Evolutionary conservation across 306 rosid genomes (phyloP), one percentile per base, ranked within the genome.

Genomic region (Trifolium fragiferum): DNA sequence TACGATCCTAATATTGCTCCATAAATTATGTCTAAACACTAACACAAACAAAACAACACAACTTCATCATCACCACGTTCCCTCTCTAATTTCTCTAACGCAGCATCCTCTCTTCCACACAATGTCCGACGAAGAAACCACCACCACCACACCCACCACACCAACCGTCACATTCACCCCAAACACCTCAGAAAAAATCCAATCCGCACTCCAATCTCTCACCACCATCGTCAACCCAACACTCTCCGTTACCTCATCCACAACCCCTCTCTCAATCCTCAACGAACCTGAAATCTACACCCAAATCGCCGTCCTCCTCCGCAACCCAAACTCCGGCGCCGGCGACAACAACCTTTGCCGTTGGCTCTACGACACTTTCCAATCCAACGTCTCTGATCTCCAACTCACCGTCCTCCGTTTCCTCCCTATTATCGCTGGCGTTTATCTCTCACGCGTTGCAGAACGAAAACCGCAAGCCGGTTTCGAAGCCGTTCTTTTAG

Each of bases 291-390:
- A 65, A 44, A 30, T 76, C 8, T 78, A 83, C 72, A n/a, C 85
- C 74, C 49, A 66, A 6, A 87, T 93, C 74, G 82, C 86, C 61
- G 0, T 79, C 78, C 96, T 89, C 79, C 96, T 91, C 84, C 86
- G 87, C 55, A 30, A 69, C 2, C 86, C 93, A 0, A 62, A 83
- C 87, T 89, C 97, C 70, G 96, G 97, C 64, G 33, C 90, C 15
- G 90, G 96, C 32, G 88, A 89, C 70, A 86, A 89, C 87, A 77
- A 82, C 49, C 89, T 91, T 60, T 93, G 97, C 57, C 91, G 92
- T 0, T 91, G 98, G 98, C 92, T 93, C 53, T 93, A 91, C 61
- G 97, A 93, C 73, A 81, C 94, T 38, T 89, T 93, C 86, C 98
- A 91, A 74, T 86, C 87, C 8, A 73, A 62, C 15, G 79, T 85